Evolutionary conservation across 164 flowering plant genomes (phyloP), one percentile per base, ranked within the genome.

Genomic region (Nelumbo lutea): DNA sequence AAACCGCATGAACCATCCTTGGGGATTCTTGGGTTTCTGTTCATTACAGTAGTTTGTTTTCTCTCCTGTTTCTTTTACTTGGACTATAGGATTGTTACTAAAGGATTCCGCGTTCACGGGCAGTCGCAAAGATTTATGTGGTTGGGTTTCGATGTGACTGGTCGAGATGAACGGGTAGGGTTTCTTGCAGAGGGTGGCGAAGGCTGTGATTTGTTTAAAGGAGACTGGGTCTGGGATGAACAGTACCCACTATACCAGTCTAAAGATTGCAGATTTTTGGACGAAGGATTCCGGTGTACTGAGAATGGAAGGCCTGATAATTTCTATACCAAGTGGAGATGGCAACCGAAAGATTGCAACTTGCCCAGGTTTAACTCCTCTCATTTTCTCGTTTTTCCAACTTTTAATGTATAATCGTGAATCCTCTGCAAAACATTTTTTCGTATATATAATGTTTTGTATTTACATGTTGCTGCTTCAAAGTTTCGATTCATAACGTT

Each of bases 151-250:
- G 27, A 53, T 61, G 69, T 45, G 27, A 42, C 78, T 11, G 68
- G 50, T 50, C 73, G 50, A 38, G 59, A 63, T 41, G 69, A n/a
- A 69, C 59, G 70, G 60, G 71, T 67, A 47, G 78, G 72, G 65
- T 83, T 82, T 79, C 84, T 86, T 59, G 89, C 79, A 56, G 71
- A 78, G 42, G 80, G 71, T 3, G 79, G 78, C 5, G 84, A 60
- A 8, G 66, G 64, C 62, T 93, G 98, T 77, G 88, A 93, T 78
- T 75, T 89, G 71, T 93, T 83, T 77, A 82, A 81, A 64, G 98
- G 97, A 51, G 78, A 80, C 9, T 93, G 98, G 96, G 90, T 87
- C 59, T 88, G 95, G 95, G 96, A 91, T 78, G 90, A 93, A 61
- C 78, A n/a, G 11, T 87, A 88, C 64, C 98, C 96, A 2, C 76